Percentiles rank a stretch among this genome's conserved stretches.
Evolutionary conservation across 75 land plant species (phyloP).

Genomic region (Cupressus sempervirens): DNA sequence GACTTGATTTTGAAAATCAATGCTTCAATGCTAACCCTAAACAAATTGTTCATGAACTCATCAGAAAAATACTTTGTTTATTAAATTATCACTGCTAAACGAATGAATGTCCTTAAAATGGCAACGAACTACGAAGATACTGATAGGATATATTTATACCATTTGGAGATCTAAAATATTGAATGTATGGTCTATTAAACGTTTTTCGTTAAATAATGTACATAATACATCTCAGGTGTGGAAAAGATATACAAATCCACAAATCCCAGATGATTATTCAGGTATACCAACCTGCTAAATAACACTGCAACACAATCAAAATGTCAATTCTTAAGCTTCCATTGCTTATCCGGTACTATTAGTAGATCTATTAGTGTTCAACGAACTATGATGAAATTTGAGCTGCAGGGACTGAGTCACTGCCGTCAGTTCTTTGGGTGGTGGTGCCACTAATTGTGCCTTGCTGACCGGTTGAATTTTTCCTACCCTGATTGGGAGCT

Average conservation of each 20-base stretch:
- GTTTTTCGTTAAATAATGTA: background rate
- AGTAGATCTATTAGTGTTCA: background rate
- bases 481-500: conserved; percentile 11
- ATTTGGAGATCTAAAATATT: background rate
- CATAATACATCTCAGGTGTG: background rate
- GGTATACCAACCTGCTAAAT: background rate
- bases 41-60: too few relatives aligned
- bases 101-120: too few relatives aligned
- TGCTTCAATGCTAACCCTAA: too few relatives aligned
- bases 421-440: background rate
- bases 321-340: background rate
- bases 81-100: too few relatives aligned
- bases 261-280: background rate
- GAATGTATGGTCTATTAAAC: background rate
- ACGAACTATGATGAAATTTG: conserved; percentile 23
- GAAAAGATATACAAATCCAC: background rate
- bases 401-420: conserved; percentile 19
- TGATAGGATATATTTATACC: background rate
- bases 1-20: too few relatives aligned
- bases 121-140: too few relatives aligned
- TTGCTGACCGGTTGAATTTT: conserved; percentile 14
- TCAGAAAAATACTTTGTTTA: too few relatives aligned
- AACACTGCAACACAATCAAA: background rate
- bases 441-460: conserved; percentile 15
- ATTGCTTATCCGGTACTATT: background rate